Evolutionary conservation across 116 monocot species (phyloP).

Genomic region (Cymodocea nodosa): DNA sequence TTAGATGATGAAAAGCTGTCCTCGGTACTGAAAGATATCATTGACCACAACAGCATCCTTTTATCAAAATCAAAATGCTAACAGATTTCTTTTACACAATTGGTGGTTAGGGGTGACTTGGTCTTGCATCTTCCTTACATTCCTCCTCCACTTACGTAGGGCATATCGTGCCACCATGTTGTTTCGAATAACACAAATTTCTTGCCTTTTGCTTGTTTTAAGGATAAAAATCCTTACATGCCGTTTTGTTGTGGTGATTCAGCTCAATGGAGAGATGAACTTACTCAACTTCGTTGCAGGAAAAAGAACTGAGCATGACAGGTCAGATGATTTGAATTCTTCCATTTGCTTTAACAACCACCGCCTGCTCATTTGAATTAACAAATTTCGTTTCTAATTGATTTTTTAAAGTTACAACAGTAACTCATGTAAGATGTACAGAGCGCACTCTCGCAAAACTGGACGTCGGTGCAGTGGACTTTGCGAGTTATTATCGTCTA

Average conservation of each 20-base stretch:
- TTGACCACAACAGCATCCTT: too few species aligned
- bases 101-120: too few species aligned
- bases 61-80: too few species aligned
- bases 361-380: background rate
- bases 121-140: too few species aligned
- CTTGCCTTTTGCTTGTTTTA: background rate
- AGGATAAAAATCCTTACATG: background rate
- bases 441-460: background rate
- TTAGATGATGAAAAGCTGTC: too few species aligned
- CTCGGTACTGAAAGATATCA: too few species aligned
- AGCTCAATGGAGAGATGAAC: constrained; percentile 76
- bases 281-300: constrained; percentile 49
- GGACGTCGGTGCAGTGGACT: too few species aligned
- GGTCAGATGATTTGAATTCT: constrained; percentile 2
- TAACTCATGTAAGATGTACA: constrained; percentile 4
- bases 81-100: too few species aligned
- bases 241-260: constrained; percentile 5
- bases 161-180: too few species aligned
- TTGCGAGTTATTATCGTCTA: too few species aligned
- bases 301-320: constrained; percentile 51
- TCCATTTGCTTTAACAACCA: background rate
- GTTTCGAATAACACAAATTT: background rate
- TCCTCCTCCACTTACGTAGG: too few species aligned
- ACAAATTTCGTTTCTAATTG: background rate
- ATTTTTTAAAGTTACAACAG: background rate